Conservation (phyloP, 2,329 filamentous ascomycete genomes). For the Xylaria sp. region DNA sequence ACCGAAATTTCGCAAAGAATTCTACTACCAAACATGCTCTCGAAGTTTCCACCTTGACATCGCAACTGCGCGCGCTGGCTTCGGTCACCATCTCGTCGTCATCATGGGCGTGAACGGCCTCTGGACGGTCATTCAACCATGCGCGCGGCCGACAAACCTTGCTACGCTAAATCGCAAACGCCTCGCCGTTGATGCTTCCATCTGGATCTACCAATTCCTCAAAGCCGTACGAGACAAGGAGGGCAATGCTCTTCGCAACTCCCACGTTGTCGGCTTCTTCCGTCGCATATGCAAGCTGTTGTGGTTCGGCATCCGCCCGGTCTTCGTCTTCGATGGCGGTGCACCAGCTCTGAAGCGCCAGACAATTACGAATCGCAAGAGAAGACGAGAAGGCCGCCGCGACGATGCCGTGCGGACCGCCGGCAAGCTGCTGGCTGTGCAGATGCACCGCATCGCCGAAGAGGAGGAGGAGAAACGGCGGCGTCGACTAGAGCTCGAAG, state of each 20-base stretch:
- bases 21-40: conserved; percentile 26
- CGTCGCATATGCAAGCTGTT: conserved; percentile 97
- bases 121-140: conserved; percentile 95
- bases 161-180: conserved; percentile 96
- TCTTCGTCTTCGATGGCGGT: conserved; percentile 98
- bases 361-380: conserved; percentile 83
- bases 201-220: conserved; percentile 99
- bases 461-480: conserved; percentile 79
- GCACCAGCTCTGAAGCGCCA: conserved; percentile 91
- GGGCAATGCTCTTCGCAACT: conserved; percentile 94
- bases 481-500: conserved; percentile 57
- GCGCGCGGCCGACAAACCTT: conserved; percentile 93
- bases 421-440: conserved; percentile 88
- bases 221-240: conserved; percentile 99
- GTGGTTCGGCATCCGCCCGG: conserved; percentile 94
- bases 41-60: conserved; percentile 34
- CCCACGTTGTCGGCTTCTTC: conserved; percentile 97
- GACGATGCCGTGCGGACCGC: conserved; percentile 95
- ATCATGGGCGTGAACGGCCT: conserved; percentile 97
- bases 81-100: conserved; percentile 25
- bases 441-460: conserved; percentile 91
- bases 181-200: conserved; percentile 95
- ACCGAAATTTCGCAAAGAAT: neutral
- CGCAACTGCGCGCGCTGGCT: conserved; percentile 23
- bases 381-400: conserved; percentile 83